A percentile compares a stretch with the other conserved stretches of the same genome.
phyloP scores from a whole-genome alignment of 352 stramenopile genomes.

The Peronospora belbahrii region DNA sequence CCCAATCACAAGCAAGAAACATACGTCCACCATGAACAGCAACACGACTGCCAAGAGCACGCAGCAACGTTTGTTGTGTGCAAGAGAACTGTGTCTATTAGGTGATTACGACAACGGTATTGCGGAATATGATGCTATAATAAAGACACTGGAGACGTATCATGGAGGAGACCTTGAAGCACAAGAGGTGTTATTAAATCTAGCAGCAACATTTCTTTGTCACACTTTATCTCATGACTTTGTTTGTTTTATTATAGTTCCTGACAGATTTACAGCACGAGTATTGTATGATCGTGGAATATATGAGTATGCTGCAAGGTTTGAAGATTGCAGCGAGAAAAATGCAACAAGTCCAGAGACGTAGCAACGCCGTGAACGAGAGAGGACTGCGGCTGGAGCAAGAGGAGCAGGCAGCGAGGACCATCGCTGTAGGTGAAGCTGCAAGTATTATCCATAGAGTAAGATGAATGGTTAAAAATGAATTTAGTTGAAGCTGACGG shows the following conservation, averaged over 20 bases:
- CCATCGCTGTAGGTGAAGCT: background rate
- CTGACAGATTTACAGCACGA: conserved; percentile 44
- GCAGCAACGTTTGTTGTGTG: conserved; percentile 37
- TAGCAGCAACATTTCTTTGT: no score
- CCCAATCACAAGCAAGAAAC: conserved; percentile 9
- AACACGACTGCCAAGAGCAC: background rate
- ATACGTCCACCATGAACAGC: conserved; percentile 2
- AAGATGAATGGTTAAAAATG: no score
- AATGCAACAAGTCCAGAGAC: conserved; percentile 24
- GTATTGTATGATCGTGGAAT: conserved; percentile 39
- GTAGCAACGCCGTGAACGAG: conserved; percentile 6
- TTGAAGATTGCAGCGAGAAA: conserved; percentile 20
- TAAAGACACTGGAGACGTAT: conserved; percentile 30
- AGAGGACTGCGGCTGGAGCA: conserved; percentile 10
- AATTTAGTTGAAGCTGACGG: background rate
- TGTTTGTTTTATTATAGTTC: conserved; percentile 23
- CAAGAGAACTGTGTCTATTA: conserved; percentile 54
- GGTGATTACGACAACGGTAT: conserved; percentile 52
- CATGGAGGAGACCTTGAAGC: conserved; percentile 18
- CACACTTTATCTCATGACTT: no score
- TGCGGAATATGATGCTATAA: conserved; percentile 30
- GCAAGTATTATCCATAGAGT: conserved; percentile 3
- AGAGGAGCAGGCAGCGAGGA: conserved; percentile 8
- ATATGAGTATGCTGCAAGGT: conserved; percentile 36
- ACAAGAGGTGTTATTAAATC: no score